Percentiles rank a stretch among this genome's conserved stretches.
Evolutionary conservation across 192 early-diverging fungal species (phyloP).

Genomic region (Dissophora globulifera): DNA sequence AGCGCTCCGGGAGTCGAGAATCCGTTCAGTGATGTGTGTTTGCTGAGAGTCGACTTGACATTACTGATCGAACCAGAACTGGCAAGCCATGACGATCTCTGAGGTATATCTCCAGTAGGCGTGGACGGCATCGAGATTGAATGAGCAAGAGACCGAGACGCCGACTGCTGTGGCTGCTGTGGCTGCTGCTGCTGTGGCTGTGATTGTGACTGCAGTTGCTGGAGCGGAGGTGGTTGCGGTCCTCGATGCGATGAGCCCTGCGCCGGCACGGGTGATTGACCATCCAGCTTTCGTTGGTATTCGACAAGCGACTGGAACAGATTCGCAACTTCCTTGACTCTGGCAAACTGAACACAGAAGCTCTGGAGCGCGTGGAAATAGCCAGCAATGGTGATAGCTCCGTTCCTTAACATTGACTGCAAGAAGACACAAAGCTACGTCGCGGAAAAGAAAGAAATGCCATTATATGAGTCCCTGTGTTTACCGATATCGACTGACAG

Average conservation of each 20-base stretch:
- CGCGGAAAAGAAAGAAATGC: background rate
- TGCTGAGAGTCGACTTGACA: constrained; percentile 26
- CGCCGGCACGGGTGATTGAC: constrained; percentile 24
- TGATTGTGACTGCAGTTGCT: too few species aligned
- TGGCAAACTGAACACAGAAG: constrained; percentile 56
- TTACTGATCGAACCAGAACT: constrained; percentile 50
- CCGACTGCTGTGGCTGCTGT: constrained; percentile 10
- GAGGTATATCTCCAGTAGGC: constrained; percentile 13
- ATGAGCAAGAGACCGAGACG: constrained; percentile 8
- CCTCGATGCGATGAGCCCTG: constrained; percentile 10
- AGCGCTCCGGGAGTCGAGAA: constrained; percentile 48
- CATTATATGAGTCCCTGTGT: too few species aligned
- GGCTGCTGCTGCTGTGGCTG: background rate
- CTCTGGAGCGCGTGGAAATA: constrained; percentile 51
- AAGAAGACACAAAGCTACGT: constrained; percentile 55
- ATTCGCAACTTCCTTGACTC: constrained; percentile 49
- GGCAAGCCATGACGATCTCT: constrained; percentile 40
- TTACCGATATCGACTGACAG: background rate
- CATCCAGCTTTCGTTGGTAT: constrained; percentile 40
- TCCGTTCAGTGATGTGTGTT: constrained; percentile 37
- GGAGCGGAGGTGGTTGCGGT: background rate
- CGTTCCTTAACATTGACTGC: constrained; percentile 48
- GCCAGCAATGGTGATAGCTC: constrained; percentile 52
- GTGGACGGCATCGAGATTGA: constrained; percentile 30
- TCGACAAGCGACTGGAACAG: constrained; percentile 54